Evolutionary conservation across 805 yeast species (phyloP).

Genomic region (Metschnikowia lunata): DNA sequence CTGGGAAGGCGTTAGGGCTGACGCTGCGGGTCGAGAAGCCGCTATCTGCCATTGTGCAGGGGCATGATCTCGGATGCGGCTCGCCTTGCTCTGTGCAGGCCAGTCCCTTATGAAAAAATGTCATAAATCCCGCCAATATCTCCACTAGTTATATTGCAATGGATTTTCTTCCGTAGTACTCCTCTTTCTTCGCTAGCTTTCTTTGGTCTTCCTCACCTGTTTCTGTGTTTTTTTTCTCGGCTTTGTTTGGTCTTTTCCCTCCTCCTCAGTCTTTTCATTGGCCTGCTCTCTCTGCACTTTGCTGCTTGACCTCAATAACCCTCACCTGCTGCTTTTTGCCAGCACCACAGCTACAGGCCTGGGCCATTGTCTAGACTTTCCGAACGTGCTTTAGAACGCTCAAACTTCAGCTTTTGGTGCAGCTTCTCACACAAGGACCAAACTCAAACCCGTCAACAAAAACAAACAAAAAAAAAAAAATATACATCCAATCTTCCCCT

Average conservation of each 20-base stretch:
- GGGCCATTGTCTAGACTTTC: constrained; percentile 13
- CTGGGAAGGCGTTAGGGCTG: too few relatives aligned
- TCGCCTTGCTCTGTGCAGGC: constrained; percentile 2
- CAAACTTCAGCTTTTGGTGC: too few relatives aligned
- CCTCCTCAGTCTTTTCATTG: too few relatives aligned
- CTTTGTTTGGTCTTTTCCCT: too few relatives aligned
- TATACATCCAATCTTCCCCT: neutral
- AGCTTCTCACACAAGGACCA: too few relatives aligned
- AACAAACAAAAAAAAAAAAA: neutral
- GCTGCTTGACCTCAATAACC: neutral
- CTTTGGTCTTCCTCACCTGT: too few relatives aligned
- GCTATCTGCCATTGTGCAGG: constrained; percentile 7
- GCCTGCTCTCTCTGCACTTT: neutral
- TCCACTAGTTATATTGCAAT: neutral
- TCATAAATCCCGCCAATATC: constrained; percentile 4
- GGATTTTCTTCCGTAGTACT: too few relatives aligned
- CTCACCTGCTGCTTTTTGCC: constrained; percentile 9
- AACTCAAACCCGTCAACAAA: too few relatives aligned
- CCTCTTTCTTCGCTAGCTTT: too few relatives aligned
- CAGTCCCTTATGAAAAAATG: neutral
- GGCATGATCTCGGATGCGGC: constrained; percentile 3
- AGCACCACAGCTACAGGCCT: constrained; percentile 10
- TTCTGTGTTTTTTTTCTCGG: too few relatives aligned
- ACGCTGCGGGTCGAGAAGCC: neutral
- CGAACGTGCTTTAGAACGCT: constrained; percentile 1